phyloP scores from a whole-genome alignment of 2,329 filamentous ascomycete genomes.

The Hypocrella siamensis region DNA sequence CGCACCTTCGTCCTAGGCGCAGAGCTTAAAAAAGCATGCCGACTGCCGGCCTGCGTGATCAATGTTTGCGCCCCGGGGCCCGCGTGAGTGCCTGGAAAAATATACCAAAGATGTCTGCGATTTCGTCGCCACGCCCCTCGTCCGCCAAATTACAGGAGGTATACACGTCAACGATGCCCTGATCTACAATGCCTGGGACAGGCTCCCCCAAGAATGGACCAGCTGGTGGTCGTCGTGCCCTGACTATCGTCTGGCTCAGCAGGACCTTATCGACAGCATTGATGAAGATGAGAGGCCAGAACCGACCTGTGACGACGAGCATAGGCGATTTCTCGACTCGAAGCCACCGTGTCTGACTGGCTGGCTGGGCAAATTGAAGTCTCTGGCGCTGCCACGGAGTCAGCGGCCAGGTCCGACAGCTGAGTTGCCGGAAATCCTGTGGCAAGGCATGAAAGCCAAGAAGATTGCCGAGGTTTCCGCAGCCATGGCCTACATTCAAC shows the following conservation, averaged over 20 bases:
- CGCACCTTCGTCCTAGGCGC: too few relatives aligned
- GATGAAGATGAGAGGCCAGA: constrained; percentile 4
- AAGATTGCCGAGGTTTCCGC: constrained; percentile 14
- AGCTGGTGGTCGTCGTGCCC: constrained; percentile 12
- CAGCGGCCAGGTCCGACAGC: constrained; percentile 7
- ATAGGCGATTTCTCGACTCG: neutral
- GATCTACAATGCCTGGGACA: constrained; percentile 13
- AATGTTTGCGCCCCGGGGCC: too few relatives aligned
- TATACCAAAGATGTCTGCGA: constrained; percentile 10
- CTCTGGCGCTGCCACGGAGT: constrained; percentile 10
- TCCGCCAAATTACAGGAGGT: constrained; percentile 16
- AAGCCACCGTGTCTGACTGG: constrained; percentile 8
- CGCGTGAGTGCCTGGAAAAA: constrained; percentile 4
- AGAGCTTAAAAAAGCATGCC: too few relatives aligned
- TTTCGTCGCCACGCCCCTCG: constrained; percentile 12
- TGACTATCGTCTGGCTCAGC: constrained; percentile 14
- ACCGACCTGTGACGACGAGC: too few relatives aligned
- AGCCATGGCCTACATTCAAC: constrained; percentile 11
- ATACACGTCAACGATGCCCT: constrained; percentile 19
- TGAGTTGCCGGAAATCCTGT: constrained; percentile 9
- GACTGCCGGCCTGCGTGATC: too few relatives aligned
- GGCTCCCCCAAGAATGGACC: constrained; percentile 14
- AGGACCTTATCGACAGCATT: constrained; percentile 14
- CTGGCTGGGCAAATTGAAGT: constrained; percentile 10
- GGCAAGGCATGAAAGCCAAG: constrained; percentile 14